Evolutionary conservation across 1,284 basidiomycete genomes (phyloP).

Genomic region (Cutaneotrichosporon cutaneum): DNA sequence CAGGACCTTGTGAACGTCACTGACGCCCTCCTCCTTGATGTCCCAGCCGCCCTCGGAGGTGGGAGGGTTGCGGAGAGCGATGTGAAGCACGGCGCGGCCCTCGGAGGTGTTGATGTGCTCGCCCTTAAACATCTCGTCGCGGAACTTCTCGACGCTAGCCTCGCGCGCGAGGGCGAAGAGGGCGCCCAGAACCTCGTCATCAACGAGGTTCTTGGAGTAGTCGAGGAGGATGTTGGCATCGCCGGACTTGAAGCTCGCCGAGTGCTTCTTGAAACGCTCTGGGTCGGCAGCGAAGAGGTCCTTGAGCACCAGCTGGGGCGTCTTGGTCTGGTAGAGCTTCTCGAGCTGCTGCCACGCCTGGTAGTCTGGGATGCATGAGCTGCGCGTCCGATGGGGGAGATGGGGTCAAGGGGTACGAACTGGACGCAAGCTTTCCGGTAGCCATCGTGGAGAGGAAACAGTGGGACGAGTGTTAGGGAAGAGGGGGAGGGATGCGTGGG

Average conservation of each 20-base stretch:
- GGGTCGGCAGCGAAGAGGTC: conserved; percentile 90
- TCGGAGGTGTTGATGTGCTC: conserved; percentile 99
- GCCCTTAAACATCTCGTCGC: conserved; percentile 92
- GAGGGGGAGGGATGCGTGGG: neutral
- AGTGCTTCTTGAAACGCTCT: conserved; percentile 78
- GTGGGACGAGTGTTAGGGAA: neutral
- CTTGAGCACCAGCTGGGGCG: conserved; percentile 74
- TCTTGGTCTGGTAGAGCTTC: conserved; percentile 73
- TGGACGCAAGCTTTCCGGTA: conserved; percentile 43
- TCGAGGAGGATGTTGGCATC: conserved; percentile 84
- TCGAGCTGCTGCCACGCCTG: conserved; percentile 88
- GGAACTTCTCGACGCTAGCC: conserved; percentile 77
- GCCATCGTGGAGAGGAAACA: conserved; percentile 32
- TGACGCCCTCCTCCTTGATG: conserved; percentile 75
- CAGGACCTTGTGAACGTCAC: conserved; percentile 77
- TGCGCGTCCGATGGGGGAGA: neutral
- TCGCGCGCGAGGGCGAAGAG: conserved; percentile 81
- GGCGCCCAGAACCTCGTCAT: conserved; percentile 72
- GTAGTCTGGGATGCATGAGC: conserved; percentile 62
- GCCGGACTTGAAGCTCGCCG: conserved; percentile 67
- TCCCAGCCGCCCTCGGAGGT: conserved; percentile 58
- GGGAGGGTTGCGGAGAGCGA: conserved; percentile 81
- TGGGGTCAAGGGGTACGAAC: conserved; percentile 29
- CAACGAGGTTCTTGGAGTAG: conserved; percentile 96
- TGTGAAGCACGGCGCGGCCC: conserved; percentile 91